A percentile compares a stretch with the other conserved stretches of the same genome.
Conservation (phyloP, 805 yeast genomes). For the Wickerhamiella galacta region DNA sequence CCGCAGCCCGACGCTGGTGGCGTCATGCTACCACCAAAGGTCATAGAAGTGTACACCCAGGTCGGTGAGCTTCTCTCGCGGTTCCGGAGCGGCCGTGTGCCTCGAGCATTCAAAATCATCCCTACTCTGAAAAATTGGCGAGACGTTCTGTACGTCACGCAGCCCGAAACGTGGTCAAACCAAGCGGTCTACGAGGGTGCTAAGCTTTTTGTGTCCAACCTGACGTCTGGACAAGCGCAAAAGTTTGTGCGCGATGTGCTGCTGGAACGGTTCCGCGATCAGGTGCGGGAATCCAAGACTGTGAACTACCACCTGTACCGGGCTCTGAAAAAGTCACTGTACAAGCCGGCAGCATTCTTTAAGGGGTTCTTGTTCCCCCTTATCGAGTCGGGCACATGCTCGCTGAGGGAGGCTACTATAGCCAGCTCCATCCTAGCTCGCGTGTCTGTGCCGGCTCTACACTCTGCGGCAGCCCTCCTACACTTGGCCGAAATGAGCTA, state of each 20-base stretch:
- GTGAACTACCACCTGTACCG: constrained; percentile 87
- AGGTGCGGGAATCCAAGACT: constrained; percentile 28
- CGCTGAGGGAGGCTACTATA: constrained; percentile 86
- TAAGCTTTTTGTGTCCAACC: constrained; percentile 77
- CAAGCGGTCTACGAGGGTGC: constrained; percentile 92
- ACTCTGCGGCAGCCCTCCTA: constrained; percentile 88
- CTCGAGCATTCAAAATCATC: constrained; percentile 88
- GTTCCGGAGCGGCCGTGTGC: constrained; percentile 90
- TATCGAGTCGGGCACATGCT: constrained; percentile 63
- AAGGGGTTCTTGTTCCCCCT: constrained; percentile 89
- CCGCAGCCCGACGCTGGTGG: constrained; percentile 21
- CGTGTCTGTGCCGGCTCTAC: constrained; percentile 84
- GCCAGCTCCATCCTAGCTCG: constrained; percentile 82
- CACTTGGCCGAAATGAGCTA: constrained; percentile 70
- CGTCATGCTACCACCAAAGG: constrained; percentile 87
- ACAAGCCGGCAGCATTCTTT: constrained; percentile 95
- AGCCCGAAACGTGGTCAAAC: constrained; percentile 89
- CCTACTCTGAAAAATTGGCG: constrained; percentile 93
- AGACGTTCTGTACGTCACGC: constrained; percentile 80
- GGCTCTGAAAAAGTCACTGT: constrained; percentile 77
- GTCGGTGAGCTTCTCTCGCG: constrained; percentile 76
- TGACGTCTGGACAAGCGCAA: constrained; percentile 78
- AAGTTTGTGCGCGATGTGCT: constrained; percentile 42
- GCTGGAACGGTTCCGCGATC: constrained; percentile 26
- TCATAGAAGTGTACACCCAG: constrained; percentile 82